Evolutionary conservation across 305 asterid genomes (phyloP), one percentile per base, ranked within the genome.

Genomic region (Solanum aculeatissimum): DNA sequence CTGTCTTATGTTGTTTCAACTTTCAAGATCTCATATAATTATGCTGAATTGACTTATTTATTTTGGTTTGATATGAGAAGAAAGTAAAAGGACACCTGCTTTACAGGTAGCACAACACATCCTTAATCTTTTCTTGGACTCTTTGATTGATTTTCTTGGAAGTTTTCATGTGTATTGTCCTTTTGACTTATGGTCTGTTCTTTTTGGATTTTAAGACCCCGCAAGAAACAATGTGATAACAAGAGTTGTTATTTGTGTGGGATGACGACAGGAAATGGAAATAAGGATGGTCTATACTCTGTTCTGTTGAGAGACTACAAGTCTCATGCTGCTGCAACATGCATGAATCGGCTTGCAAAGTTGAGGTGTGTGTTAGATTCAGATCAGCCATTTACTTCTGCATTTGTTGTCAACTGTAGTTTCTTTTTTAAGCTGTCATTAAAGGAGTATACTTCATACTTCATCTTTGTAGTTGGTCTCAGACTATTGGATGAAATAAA

Each of bases 261-360:
- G 89, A 82, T 86, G 87, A 85, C 38, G 85, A 88, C 92, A 97
- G 99, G 99, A 86, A 97, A 97, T 85, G 99, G 99, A 85, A 94
- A 91, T 85, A 97, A 97, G 91, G 98, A 97, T 57, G 99, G 99
- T 71, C 94, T 97, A 82, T 94, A 93, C 90, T 94, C 99, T 8
- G 94, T 95, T 89, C 98, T 97, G 87, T 95, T 97, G 81, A 92
- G 99, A 88, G 99, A 97, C 91, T 97, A 95, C 85, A 90, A 89
- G 87, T 63, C 98, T 63, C 96, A 97, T 91, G 97, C 95, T 77
- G 98, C 99, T 86, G 92, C 99, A 82, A 87, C 91, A 84, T 95
- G 98, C 89, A 97, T 97, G 99, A 97, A 97, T 90, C 98, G 98
- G 86, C 92, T 95, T 85, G 99, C 99, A 54, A 97, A 97, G 92